Evolutionary conservation across 176 grass and related monocot genomes (phyloP).

Genomic region (Musa schizocarpa): DNA sequence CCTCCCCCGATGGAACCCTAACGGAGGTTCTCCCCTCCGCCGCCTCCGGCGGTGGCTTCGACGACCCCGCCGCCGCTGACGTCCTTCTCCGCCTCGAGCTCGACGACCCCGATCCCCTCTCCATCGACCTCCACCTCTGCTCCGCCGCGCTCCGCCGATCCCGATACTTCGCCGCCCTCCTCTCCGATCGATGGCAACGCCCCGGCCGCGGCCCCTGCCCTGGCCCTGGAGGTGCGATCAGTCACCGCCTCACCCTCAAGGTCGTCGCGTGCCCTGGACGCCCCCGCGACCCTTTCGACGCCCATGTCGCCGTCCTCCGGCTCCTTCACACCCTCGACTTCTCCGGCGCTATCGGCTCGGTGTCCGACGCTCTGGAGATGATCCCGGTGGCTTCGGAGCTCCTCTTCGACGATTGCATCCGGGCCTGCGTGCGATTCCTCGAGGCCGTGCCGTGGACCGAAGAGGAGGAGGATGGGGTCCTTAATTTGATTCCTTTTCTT

Average conservation of each 20-base stretch:
- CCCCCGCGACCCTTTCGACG: conserved; percentile 33
- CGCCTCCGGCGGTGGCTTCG: conserved; percentile 6
- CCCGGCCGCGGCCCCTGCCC: not conserved
- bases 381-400: conserved; percentile 50
- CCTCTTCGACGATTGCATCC: conserved; percentile 53
- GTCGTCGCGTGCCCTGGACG: conserved; percentile 3
- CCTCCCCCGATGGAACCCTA: conserved; percentile 7
- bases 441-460: conserved; percentile 59
- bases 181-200: conserved; percentile 36
- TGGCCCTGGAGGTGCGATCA: not conserved
- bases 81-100: conserved; percentile 50
- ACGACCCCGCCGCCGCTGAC: conserved; percentile 44
- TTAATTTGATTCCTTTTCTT: conserved; percentile 50
- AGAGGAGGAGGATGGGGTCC: conserved; percentile 42
- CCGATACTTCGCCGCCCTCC: conserved; percentile 47
- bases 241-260: conserved; percentile 16
- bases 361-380: conserved; percentile 43
- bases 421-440: conserved; percentile 50
- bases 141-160: conserved; percentile 46
- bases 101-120: conserved; percentile 18
- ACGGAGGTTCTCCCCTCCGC: conserved; percentile 6
- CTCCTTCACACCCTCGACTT: conserved; percentile 70
- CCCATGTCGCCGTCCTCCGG: conserved; percentile 38
- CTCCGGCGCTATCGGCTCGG: conserved; percentile 26
- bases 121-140: conserved; percentile 39